Base-by-base conservation (phyloP, 1,284 basidiomycete genomes). In the Chalciporus piperatoides region DNA sequence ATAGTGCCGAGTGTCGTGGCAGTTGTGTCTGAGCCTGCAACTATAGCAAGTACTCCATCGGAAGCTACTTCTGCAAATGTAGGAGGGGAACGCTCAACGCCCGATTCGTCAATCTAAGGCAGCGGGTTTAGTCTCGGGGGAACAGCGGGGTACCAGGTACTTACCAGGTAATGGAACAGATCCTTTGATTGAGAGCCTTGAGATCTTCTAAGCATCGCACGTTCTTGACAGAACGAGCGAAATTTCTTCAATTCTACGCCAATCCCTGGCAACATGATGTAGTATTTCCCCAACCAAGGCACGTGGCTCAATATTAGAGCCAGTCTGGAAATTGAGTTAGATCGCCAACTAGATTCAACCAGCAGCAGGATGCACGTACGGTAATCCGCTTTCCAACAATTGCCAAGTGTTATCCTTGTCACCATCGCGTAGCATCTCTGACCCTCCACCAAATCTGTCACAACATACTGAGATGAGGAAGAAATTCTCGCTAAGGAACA, bases 21-120 rank as follows among this genome's bases (percentile, higher is more conserved):
- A 0, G 77, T 77, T 0, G 82, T 82, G 57, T 82, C 81, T 6
- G 81, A 77, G 12, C 79, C 79, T 7, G 81, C 81, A 4, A 81
- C 65, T 42, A 82, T 76, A 3, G 77, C 73, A 7, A 80, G 68
- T 15, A 71, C 63, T 12, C 73, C 71, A 41, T 81, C 77, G 4
- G 72, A 69, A 6, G 72, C 61, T 11, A 79, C 66, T 33, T 71
- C 64, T 4, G 62, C 59, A 21, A 69, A 54, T 32, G 64, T 66
- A 2, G 74, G 66, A 35, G 70, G 69, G 4, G 67, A 64, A 33
- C 65, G 65, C 37, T 78, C 77, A 19, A 69, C 46, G 5, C 72
- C 71, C 19, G 68, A 68, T 55, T 78, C 78, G 49, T 80, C 75
- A 44, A 73, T 73, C 76, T 79, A 54, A 47, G n/a, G 47, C 39